Percentiles rank a stretch among this genome's conserved stretches.
phyloP scores from a whole-genome alignment of 345 rosid species.

The Salix dunnii region DNA sequence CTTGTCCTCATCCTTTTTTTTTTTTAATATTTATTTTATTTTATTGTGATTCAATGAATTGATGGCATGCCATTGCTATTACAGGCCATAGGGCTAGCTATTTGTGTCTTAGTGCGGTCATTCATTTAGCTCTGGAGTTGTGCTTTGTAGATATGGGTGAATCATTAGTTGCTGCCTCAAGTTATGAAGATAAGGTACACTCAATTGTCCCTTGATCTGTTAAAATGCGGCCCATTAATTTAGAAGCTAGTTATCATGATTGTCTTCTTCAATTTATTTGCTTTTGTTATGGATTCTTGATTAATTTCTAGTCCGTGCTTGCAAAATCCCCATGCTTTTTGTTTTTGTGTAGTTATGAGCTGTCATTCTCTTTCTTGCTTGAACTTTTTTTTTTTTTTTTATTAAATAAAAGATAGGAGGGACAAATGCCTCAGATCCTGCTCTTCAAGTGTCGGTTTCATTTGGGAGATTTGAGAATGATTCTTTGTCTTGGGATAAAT shows the following conservation, averaged over 20 bases:
- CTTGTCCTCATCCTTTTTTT: constrained; percentile 14
- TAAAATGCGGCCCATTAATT: constrained; percentile 21
- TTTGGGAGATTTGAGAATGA: constrained; percentile 89
- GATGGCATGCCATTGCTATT: constrained; percentile 15
- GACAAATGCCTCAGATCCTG: constrained; percentile 49
- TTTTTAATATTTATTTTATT: too few relatives aligned
- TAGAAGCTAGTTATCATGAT: constrained; percentile 12
- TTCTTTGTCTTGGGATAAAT: constrained; percentile 91
- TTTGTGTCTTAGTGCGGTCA: constrained; percentile 20
- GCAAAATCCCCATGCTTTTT: constrained; percentile 16
- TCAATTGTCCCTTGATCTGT: constrained; percentile 31
- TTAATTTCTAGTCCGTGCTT: constrained; percentile 9
- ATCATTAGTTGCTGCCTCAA: constrained; percentile 42
- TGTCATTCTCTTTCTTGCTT: constrained; percentile 26
- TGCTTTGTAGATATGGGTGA: constrained; percentile 50
- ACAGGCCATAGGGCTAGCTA: constrained; percentile 1
- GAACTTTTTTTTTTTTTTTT: constrained; percentile 25
- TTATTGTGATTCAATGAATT: constrained; percentile 20
- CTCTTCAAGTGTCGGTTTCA: constrained; percentile 72
- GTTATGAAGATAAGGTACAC: constrained; percentile 51
- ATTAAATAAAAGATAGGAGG: constrained; percentile 45
- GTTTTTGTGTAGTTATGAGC: constrained; percentile 25
- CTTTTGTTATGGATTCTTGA: constrained; percentile 11
- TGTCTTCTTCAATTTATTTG: constrained; percentile 18
- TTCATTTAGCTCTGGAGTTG: constrained; percentile 25